Percentiles rank a stretch among this genome's conserved stretches.
phyloP scores from a whole-genome alignment of 352 stramenopile genomes.

The Saprolegnia diclina region DNA sequence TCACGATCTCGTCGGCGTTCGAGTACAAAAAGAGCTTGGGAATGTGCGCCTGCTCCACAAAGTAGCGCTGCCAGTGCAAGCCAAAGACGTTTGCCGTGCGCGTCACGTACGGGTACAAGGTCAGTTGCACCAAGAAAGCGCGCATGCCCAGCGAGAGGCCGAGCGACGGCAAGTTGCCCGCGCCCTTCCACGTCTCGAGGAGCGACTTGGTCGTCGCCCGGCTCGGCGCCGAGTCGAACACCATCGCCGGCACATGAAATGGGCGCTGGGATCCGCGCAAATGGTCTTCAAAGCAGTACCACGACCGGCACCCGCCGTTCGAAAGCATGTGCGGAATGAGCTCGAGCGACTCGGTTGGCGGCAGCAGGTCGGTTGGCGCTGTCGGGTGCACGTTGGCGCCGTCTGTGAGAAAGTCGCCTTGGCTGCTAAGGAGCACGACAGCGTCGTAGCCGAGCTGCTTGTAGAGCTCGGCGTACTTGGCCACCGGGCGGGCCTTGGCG shows the following conservation, averaged over 20 bases:
- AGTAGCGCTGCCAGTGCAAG: constrained; percentile 18
- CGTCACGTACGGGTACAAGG: constrained; percentile 6
- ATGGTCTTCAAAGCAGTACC: constrained; percentile 13
- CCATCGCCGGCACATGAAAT: background rate
- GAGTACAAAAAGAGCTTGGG: constrained; percentile 27
- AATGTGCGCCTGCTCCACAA: constrained; percentile 8
- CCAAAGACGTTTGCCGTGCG: background rate
- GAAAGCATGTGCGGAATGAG: constrained; percentile 12
- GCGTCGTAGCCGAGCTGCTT: background rate
- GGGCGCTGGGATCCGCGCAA: background rate
- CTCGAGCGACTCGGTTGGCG: background rate
- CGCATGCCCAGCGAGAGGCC: background rate
- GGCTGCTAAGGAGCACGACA: background rate
- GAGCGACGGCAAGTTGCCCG: background rate
- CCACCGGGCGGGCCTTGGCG: background rate
- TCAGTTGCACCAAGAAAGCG: background rate
- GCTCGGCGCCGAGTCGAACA: background rate
- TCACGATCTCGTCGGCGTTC: constrained; percentile 9
- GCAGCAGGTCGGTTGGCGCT: background rate
- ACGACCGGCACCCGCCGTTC: constrained; percentile 6
- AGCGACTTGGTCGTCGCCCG: no score
- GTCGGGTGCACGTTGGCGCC: background rate
- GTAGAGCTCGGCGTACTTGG: constrained; percentile 7
- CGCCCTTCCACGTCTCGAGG: background rate
- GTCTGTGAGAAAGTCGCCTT: background rate